Base-by-base conservation (phyloP, 2,329 filamentous ascomycete genomes). In the Cladophialophora yegresii region DNA sequence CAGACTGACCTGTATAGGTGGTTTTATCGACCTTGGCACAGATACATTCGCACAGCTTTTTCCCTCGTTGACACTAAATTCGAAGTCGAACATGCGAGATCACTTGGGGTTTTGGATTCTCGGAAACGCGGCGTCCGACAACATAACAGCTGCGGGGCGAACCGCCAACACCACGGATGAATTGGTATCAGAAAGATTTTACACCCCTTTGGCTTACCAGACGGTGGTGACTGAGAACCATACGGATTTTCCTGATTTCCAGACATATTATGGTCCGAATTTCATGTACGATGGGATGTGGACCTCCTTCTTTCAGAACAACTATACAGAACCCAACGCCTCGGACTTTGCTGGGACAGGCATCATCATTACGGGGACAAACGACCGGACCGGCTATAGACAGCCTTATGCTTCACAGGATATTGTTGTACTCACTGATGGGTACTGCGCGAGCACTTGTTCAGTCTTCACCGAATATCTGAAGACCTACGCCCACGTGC, bases 371-470 rank as follows among this genome's bases (percentile, higher is more conserved):
- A 80, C 79, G 2, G 83, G 83, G 54, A 84, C 84, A 70, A 75
- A 79, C 55, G 78, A 77, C 67, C 78, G 79, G 13, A 71, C 76
- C 20, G 81, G 82, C 70, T 77, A 82, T 50, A 77, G 80, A 0
- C 66, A 66, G 45, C 85, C 84, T 1, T 88, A 88, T 72, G 78
- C 77, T 0, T 77, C 84, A 2, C 82, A 87, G 63, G 81, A 88
- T 71, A 82, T 88, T 51, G 62, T 72, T n/a, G 67, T 70, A 23
- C 56, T 70, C 6, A 61, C 62, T 58, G 85, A 87, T 70, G 85
- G 84, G 36, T 80, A 82, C 69, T 87, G 85, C 72, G 82, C 82
- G 23, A 86, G 83, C 0, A 84, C 84, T 2, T 87, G 85, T 74
- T 81, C 83, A 3, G 76, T 85, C 3, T 85, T 85, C 66, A 79